Conservation (phyloP, 495 filamentous ascomycete species). For the Gamarada debralockiae region DNA sequence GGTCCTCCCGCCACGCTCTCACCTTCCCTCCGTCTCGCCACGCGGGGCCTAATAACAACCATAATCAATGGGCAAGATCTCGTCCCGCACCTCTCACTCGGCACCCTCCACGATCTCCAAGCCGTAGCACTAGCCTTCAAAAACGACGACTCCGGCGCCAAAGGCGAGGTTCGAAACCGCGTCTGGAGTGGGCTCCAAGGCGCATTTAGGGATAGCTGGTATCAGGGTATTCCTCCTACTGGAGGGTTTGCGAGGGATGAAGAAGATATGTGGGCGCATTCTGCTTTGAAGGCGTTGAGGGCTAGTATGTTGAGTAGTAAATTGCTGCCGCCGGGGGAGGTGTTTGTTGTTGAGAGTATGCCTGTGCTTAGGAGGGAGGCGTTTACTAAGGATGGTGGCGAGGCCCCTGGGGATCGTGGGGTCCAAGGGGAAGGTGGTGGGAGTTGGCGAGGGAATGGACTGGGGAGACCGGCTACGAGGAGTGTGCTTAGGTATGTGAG, state of each 20-base stretch:
- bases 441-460: slow-evolving; percentile 24
- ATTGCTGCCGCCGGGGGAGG: slow-evolving; percentile 71
- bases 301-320: slow-evolving; percentile 68
- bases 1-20: slow-evolving; percentile 73
- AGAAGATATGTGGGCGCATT: slow-evolving; percentile 68
- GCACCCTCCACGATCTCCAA: slow-evolving; percentile 73
- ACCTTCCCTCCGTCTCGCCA: slow-evolving; percentile 64
- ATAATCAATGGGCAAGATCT: slow-evolving; percentile 70
- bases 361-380: slow-evolving; percentile 38
- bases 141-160: slow-evolving; percentile 59
- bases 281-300: slow-evolving; percentile 60
- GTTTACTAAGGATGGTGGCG: not conserved
- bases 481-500: slow-evolving; percentile 63
- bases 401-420: too few relatives aligned
- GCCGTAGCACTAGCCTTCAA: slow-evolving; percentile 68
- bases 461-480: slow-evolving; percentile 59
- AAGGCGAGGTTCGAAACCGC: slow-evolving; percentile 59
- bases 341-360: slow-evolving; percentile 67
- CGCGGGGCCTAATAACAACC: slow-evolving; percentile 72
- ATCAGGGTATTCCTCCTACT: slow-evolving; percentile 19
- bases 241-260: slow-evolving; percentile 20
- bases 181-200: slow-evolving; percentile 59
- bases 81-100: slow-evolving; percentile 70
- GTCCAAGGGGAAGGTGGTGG: not conserved
- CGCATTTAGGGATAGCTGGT: slow-evolving; percentile 42